phyloP scores from a whole-genome alignment of 2,329 filamentous ascomycete genomes.

The Pleoardoris graminearum region DNA sequence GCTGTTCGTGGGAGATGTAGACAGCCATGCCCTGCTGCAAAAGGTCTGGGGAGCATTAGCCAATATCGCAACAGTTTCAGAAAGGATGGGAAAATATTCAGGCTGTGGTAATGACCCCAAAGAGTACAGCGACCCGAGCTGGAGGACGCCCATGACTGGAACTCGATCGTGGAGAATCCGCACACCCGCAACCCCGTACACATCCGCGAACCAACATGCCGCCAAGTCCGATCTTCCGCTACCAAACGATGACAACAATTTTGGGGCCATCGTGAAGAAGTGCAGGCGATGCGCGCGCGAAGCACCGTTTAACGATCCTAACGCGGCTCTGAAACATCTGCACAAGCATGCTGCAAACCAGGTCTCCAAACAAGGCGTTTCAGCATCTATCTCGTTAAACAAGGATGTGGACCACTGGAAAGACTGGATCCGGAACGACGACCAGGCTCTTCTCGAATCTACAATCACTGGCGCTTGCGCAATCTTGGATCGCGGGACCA shows the following conservation, averaged over 20 bases:
- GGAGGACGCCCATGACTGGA: conserved; percentile 10
- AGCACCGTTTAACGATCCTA: conserved; percentile 13
- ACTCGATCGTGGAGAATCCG: conserved; percentile 27
- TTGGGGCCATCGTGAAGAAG: conserved; percentile 17
- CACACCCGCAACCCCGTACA: neutral
- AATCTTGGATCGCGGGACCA: conserved; percentile 21
- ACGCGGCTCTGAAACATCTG: conserved; percentile 29
- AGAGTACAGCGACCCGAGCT: conserved; percentile 13
- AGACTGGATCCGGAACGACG: conserved; percentile 27
- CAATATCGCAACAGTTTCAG: conserved; percentile 16
- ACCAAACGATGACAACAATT: conserved; percentile 15
- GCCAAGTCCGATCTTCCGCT: conserved; percentile 3
- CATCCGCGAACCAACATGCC: neutral
- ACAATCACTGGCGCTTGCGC: conserved; percentile 17
- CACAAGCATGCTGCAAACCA: conserved; percentile 18
- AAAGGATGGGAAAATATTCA: conserved; percentile 4
- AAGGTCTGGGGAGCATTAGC: conserved; percentile 34
- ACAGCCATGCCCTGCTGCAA: conserved; percentile 24
- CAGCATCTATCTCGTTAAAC: neutral
- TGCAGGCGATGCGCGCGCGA: conserved; percentile 24
- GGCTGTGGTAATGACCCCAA: conserved; percentile 7
- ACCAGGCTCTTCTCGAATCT: conserved; percentile 26
- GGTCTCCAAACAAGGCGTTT: neutral
- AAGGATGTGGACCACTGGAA: conserved; percentile 12
- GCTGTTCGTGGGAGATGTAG: conserved; percentile 29